These are phyloP conservation scores for Tetrahymena thermophila DNA, from an alignment of 73 alveolate species.

Conservation along the genomic window DNA sequence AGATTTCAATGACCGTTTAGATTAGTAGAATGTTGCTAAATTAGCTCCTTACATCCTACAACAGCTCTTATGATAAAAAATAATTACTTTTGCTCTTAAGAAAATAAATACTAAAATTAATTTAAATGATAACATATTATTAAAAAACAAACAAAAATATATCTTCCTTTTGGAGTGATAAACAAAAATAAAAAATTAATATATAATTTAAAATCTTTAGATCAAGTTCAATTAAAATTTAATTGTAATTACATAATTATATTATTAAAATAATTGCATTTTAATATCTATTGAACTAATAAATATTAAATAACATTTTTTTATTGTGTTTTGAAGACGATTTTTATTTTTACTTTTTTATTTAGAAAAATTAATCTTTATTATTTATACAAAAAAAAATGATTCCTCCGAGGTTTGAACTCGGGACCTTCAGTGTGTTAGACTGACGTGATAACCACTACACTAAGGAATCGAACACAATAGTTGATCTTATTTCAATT, in stretches of 20 bases:
- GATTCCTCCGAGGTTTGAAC: conserved; percentile 5
- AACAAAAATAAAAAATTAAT: not conserved
- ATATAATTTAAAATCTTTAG: not conserved
- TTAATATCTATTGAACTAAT: not conserved
- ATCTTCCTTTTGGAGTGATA: not conserved
- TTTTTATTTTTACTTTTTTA: not conserved
- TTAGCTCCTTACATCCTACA: not conserved
- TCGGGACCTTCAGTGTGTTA: conserved; percentile 5
- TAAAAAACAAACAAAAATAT: not conserved
- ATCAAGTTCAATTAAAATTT: not conserved
- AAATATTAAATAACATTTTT: too few species aligned
- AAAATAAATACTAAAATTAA: not conserved
- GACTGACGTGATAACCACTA: conserved; percentile 4
- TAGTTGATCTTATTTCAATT: not conserved
- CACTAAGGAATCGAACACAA: not conserved
- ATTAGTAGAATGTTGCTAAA: not conserved
- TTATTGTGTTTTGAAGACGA: too few species aligned
- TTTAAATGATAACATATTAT: not conserved
- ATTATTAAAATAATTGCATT: not conserved
- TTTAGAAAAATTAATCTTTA: not conserved
- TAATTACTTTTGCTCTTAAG: not conserved
- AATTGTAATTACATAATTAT: not conserved
- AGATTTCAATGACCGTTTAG: not conserved
- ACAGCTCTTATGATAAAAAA: not conserved
- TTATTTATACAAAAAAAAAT: not conserved